Percentiles rank a stretch among this genome's conserved stretches.
These are phyloP conservation scores for Rosellinia necatrix DNA, from an alignment of 2,329 filamentous ascomycete species.

Conservation along the genomic window DNA sequence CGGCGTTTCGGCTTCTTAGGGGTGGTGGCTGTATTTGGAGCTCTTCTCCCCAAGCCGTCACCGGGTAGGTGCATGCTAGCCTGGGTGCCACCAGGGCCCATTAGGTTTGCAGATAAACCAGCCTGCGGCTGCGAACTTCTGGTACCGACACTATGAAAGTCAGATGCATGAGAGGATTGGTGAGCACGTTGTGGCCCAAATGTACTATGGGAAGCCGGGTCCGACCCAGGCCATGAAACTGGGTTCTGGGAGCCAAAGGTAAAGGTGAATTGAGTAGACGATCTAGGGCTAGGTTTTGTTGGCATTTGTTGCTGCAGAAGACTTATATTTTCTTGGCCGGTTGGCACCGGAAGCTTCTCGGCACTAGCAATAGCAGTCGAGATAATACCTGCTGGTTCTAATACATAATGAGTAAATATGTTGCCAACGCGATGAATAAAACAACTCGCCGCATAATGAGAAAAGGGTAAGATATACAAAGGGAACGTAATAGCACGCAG, in stretches of 20 bases:
- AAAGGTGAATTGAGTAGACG: constrained; percentile 92
- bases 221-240: constrained; percentile 72
- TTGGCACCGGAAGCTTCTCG: constrained; percentile 66
- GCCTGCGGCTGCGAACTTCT: constrained; percentile 27
- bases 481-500: background rate
- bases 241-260: constrained; percentile 90
- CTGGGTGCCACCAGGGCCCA: constrained; percentile 25
- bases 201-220: constrained; percentile 42
- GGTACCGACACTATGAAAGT: constrained; percentile 24
- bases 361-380: constrained; percentile 90
- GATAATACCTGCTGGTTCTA: constrained; percentile 75
- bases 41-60: constrained; percentile 47
- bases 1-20: constrained; percentile 68
- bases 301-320: constrained; percentile 72
- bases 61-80: constrained; percentile 26
- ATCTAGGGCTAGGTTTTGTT: constrained; percentile 62
- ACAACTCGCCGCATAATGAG: background rate
- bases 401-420: constrained; percentile 35
- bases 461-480: background rate
- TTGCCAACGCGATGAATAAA: background rate
- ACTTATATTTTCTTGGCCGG: constrained; percentile 78
- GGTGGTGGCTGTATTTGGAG: constrained; percentile 42
- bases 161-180: constrained; percentile 25
- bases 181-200: constrained; percentile 34
- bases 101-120: constrained; percentile 25